These are phyloP conservation scores for Middelhovenomyces tepae DNA, from an alignment of 805 yeast genomes.

Conservation along the genomic window DNA sequence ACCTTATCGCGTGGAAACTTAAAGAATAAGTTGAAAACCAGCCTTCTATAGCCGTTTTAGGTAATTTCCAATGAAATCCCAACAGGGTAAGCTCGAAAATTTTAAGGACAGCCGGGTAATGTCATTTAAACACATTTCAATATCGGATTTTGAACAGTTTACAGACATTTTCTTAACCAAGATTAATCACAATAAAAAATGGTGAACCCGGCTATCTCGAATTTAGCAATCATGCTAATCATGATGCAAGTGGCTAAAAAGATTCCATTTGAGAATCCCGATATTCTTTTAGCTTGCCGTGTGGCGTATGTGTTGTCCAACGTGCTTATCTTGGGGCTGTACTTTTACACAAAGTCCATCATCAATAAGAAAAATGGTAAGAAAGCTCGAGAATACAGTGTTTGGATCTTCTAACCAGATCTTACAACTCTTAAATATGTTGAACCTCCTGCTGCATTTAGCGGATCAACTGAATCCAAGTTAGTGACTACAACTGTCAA, in stretches of 20 bases:
- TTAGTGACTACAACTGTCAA: constrained; percentile 85
- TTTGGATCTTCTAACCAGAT: constrained; percentile 28
- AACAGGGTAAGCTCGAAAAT: no score
- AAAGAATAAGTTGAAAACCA: no score
- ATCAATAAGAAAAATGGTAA: constrained; percentile 63
- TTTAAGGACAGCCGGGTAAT: no score
- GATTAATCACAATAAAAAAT: constrained; percentile 4
- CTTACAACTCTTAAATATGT: constrained; percentile 87
- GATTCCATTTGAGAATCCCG: constrained; percentile 81
- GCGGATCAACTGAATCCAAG: constrained; percentile 59
- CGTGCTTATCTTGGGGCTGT: constrained; percentile 52
- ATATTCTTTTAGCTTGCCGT: constrained; percentile 65
- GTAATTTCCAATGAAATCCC: no score
- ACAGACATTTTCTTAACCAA: no score
- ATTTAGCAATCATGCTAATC: constrained; percentile 82
- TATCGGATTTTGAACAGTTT: no score
- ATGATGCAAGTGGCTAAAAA: constrained; percentile 93
- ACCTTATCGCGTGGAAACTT: no score
- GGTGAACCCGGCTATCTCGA: constrained; percentile 85
- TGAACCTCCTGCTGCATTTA: constrained; percentile 71
- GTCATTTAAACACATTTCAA: no score
- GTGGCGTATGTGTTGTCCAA: constrained; percentile 61
- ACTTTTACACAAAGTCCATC: constrained; percentile 50
- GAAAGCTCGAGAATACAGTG: constrained; percentile 5
- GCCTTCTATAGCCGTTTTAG: no score